phyloP scores from a whole-genome alignment of 768 basidiomycete species.

The Hypholoma fasciculare region DNA sequence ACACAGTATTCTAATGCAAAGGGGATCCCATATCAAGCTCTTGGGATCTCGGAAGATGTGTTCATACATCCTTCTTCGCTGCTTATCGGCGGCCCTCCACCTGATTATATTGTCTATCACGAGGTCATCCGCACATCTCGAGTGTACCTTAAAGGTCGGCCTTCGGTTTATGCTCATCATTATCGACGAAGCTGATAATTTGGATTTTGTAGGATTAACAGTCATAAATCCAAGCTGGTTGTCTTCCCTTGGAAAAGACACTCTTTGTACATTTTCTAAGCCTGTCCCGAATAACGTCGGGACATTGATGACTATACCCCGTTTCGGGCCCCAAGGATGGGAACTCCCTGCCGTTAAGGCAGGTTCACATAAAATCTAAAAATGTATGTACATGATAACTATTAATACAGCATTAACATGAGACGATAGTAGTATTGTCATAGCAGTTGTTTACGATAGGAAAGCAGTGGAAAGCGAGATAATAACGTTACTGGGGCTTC shows the following conservation, averaged over 20 bases:
- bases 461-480: not conserved
- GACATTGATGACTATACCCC: constrained; percentile 73
- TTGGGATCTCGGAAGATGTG: constrained; percentile 83
- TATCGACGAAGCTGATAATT: not conserved
- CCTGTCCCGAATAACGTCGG: constrained; percentile 71
- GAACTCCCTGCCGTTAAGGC: constrained; percentile 77
- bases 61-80: constrained; percentile 92
- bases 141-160: constrained; percentile 79
- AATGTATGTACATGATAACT: not conserved
- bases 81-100: constrained; percentile 65
- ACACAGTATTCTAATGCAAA: constrained; percentile 72
- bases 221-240: constrained; percentile 89
- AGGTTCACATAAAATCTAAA: constrained; percentile 12
- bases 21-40: constrained; percentile 80
- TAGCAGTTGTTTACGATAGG: not conserved
- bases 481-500: constrained; percentile 11
- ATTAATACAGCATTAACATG: not conserved
- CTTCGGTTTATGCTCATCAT: not conserved
- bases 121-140: constrained; percentile 78
- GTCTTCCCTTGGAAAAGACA: constrained; percentile 70
- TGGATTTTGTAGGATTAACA: constrained; percentile 60
- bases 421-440: not conserved
- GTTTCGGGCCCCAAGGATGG: constrained; percentile 85
- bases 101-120: constrained; percentile 83
- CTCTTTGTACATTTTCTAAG: constrained; percentile 89